These are phyloP conservation scores for Penicillium sp. DNA, from an alignment of 2,329 filamentous ascomycete genomes.

Conservation along the genomic window DNA sequence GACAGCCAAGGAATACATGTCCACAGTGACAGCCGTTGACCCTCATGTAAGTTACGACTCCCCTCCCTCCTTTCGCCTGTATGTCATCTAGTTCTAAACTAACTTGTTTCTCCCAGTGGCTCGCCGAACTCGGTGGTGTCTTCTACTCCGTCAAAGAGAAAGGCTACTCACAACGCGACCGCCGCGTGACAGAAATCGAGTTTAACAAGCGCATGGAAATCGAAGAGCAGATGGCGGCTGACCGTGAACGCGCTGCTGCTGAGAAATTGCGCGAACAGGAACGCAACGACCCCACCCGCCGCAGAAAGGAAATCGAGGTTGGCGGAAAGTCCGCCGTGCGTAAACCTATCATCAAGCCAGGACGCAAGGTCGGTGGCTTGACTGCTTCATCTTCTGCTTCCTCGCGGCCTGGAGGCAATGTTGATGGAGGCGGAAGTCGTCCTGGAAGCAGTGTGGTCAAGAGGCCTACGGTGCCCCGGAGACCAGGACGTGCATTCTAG, in stretches of 20 bases:
- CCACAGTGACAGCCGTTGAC: conserved; percentile 88
- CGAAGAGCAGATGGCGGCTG: conserved; percentile 80
- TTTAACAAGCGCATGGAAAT: conserved; percentile 91
- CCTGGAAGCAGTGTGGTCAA: conserved; percentile 34
- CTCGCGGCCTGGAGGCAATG: conserved; percentile 16
- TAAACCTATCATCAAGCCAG: conserved; percentile 24
- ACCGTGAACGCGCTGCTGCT: conserved; percentile 53
- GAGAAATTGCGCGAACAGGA: conserved; percentile 35
- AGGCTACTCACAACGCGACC: conserved; percentile 79
- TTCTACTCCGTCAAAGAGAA: conserved; percentile 98
- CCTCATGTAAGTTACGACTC: conserved; percentile 52
- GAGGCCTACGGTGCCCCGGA: conserved; percentile 29
- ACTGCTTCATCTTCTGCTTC: conserved; percentile 23
- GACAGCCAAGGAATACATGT: conserved; percentile 96
- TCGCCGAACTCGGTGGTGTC: conserved; percentile 89
- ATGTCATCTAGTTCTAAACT: not conserved
- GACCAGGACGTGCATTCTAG: conserved; percentile 31
- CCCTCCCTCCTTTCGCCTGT: not conserved
- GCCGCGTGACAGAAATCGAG: conserved; percentile 77
- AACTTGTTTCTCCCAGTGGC: conserved; percentile 49
- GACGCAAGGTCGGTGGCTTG: conserved; percentile 25
- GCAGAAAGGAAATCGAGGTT: conserved; percentile 32
- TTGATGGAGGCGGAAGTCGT: conserved; percentile 8
- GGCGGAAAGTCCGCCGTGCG: conserved; percentile 29
- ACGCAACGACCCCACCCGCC: conserved; percentile 27